Conservation (phyloP, 495 filamentous ascomycete species). For the Penicillium malachiteum region DNA sequence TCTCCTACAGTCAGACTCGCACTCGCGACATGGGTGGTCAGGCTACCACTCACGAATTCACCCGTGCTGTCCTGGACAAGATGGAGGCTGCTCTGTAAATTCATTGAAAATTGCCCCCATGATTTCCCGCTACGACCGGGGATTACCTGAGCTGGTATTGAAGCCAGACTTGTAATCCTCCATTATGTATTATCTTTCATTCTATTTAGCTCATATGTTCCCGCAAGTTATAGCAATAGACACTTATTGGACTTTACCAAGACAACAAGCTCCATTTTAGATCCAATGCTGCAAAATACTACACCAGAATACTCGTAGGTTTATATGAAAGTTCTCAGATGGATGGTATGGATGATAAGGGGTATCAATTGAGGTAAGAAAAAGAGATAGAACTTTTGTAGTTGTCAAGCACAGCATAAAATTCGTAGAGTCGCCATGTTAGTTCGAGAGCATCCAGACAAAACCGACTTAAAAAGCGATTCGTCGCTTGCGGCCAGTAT, state of each 20-base stretch:
- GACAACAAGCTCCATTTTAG: too few relatives aligned
- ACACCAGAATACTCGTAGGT: too few relatives aligned
- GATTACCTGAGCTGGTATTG: conserved; percentile 1
- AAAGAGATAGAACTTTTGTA: background rate
- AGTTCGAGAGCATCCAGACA: background rate
- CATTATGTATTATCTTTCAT: conserved; percentile 37
- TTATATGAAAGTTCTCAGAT: too few relatives aligned
- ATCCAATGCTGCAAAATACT: too few relatives aligned
- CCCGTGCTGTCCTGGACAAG: conserved; percentile 83
- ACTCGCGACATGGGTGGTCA: conserved; percentile 95
- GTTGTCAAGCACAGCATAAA: too few relatives aligned
- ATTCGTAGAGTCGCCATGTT: too few relatives aligned
- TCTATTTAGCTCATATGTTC: conserved; percentile 28
- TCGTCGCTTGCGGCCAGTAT: conserved; percentile 85
- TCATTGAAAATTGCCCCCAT: conserved; percentile 9
- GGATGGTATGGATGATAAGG: too few relatives aligned
- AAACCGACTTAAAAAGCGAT: conserved; percentile 42
- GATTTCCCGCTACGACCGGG: conserved; percentile 23
- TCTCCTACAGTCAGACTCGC: conserved; percentile 52
- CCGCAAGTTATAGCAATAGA: conserved; percentile 32
- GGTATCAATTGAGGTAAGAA: too few relatives aligned
- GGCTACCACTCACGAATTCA: conserved; percentile 90
- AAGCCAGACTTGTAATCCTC: conserved; percentile 9
- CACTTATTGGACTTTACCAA: conserved; percentile 15
- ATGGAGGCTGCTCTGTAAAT: conserved; percentile 70